A percentile compares a stretch with the other conserved stretches of the same genome.
These are phyloP conservation scores for Fistulifera pelliculosa DNA, from an alignment of 108 stramenopile genomes.

Conservation along the genomic window DNA sequence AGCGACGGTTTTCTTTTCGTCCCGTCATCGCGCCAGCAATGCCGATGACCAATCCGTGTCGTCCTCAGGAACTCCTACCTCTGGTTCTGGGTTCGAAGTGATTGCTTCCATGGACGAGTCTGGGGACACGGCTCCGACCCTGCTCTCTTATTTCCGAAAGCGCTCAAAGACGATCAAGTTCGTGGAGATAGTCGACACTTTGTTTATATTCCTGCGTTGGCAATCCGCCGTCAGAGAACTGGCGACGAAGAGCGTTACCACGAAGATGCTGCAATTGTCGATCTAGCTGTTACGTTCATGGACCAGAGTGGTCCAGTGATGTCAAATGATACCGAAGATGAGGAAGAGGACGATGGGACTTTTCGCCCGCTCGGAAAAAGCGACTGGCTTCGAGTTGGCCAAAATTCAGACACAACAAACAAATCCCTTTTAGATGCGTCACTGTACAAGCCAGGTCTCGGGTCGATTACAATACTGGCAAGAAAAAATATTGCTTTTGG, in stretches of 20 bases:
- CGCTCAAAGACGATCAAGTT: constrained; percentile 5
- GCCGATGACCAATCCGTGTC: constrained; percentile 1
- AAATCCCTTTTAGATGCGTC: neutral
- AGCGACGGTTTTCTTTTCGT: neutral
- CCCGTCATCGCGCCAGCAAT: neutral
- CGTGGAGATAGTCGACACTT: constrained; percentile 1
- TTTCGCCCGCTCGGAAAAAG: constrained; percentile 22
- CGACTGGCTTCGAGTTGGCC: constrained; percentile 14
- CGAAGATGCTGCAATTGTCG: constrained; percentile 76
- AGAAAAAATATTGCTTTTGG: constrained; percentile 59
- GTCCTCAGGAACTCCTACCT: neutral
- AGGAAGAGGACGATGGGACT: constrained; percentile 37
- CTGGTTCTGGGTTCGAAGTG: constrained; percentile 1
- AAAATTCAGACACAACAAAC: neutral
- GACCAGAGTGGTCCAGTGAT: constrained; percentile 37
- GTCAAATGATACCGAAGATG: constrained; percentile 34
- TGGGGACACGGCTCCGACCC: constrained; percentile 1
- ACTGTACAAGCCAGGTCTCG: constrained; percentile 3
- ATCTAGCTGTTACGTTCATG: constrained; percentile 40
- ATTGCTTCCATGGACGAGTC: neutral
- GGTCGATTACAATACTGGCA: constrained; percentile 29
- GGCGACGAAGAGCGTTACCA: constrained; percentile 75
- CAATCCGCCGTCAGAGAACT: constrained; percentile 57
- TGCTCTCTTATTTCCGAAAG: constrained; percentile 5
- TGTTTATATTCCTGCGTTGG: constrained; percentile 59